Conservation (phyloP, 2,329 filamentous ascomycete genomes). For the Aspergillus chevalieri region DNA sequence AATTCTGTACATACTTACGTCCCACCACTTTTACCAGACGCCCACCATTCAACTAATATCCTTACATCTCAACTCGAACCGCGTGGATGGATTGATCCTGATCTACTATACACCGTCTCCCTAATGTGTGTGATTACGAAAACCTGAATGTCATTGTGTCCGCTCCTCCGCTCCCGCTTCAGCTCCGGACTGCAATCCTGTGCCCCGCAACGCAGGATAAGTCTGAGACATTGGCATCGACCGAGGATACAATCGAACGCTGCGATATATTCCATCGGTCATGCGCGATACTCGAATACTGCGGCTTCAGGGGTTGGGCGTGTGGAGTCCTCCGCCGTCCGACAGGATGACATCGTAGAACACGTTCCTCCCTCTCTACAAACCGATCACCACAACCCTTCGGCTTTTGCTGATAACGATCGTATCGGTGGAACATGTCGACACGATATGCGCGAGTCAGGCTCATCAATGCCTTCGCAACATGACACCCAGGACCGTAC, state of each 20-base stretch:
- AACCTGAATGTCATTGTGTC: slow-evolving; percentile 34
- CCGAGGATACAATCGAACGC: slow-evolving; percentile 6
- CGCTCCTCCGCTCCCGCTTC: slow-evolving; percentile 25
- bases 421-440: background rate
- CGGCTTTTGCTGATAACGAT: background rate
- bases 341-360: background rate
- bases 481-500: too few species aligned
- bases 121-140: slow-evolving; percentile 17
- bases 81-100: background rate
- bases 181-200: slow-evolving; percentile 20
- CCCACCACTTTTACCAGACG: too few species aligned
- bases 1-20: too few species aligned
- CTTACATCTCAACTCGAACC: background rate
- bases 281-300: slow-evolving; percentile 9
- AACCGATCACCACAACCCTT: background rate
- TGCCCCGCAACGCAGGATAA: slow-evolving; percentile 12
- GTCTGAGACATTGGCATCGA: slow-evolving; percentile 17
- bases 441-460: background rate
- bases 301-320: background rate
- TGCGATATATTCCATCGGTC: slow-evolving; percentile 6
- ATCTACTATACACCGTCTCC: slow-evolving; percentile 1
- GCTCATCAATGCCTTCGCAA: too few species aligned
- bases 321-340: background rate
- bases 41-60: background rate
- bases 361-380: background rate